Evolutionary conservation across 768 basidiomycete genomes (phyloP).

Genomic region (Mrakia frigida): DNA sequence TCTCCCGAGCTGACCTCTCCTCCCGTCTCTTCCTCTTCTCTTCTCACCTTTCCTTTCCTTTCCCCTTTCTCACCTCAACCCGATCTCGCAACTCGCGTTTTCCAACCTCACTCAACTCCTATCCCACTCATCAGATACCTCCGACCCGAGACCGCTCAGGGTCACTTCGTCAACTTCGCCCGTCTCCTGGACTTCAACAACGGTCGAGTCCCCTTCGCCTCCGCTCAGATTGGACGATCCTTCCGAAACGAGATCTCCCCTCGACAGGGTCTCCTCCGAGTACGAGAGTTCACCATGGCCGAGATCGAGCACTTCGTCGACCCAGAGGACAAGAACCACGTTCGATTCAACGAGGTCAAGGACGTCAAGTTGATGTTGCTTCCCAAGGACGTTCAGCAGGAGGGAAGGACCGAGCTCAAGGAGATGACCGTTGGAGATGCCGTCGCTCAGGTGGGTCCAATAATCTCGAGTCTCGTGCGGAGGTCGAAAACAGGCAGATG

Average conservation of each 20-base stretch:
- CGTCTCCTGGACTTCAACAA: constrained; percentile 98
- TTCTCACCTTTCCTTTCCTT: too few relatives aligned
- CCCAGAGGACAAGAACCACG: constrained; percentile 82
- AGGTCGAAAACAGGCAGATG: background rate
- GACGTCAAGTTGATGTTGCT: constrained; percentile 70
- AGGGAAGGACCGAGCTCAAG: constrained; percentile 61
- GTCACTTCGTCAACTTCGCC: constrained; percentile 97
- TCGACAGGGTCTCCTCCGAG: constrained; percentile 88
- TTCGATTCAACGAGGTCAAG: constrained; percentile 72
- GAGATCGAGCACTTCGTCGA: constrained; percentile 99
- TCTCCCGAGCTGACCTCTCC: background rate
- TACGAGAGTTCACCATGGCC: constrained; percentile 97
- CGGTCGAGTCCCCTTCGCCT: constrained; percentile 90
- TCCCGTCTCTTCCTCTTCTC: background rate
- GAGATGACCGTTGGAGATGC: constrained; percentile 81
- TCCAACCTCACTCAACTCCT: background rate
- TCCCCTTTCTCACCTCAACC: too few relatives aligned
- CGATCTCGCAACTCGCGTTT: too few relatives aligned
- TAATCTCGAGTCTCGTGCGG: too few relatives aligned
- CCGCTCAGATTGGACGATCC: constrained; percentile 89
- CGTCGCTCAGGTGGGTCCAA: constrained; percentile 53
- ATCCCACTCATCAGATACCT: constrained; percentile 60
- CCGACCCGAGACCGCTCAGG: constrained; percentile 96
- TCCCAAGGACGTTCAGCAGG: constrained; percentile 73
- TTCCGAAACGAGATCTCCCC: constrained; percentile 99